phyloP scores from a whole-genome alignment of 805 yeast species.

The Starmerella sirachaensis region DNA sequence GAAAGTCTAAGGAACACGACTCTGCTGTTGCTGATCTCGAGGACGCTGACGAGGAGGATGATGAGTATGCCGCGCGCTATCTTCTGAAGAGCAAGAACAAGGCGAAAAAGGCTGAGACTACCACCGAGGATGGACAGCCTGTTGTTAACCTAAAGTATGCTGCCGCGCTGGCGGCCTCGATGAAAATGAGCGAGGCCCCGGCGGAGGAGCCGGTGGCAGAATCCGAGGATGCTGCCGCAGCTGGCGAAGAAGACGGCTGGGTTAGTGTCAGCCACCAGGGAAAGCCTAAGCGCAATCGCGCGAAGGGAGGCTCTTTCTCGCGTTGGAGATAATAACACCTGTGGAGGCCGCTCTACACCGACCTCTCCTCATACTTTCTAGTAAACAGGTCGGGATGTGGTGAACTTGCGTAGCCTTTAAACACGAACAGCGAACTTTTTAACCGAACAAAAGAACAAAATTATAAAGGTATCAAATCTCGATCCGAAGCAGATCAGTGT shows the following conservation, averaged over 20 bases:
- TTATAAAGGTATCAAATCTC: too few relatives aligned
- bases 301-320: slow-evolving; percentile 20
- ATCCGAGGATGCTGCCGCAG: slow-evolving; percentile 9
- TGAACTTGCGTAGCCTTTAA: too few relatives aligned
- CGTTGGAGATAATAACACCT: slow-evolving; percentile 16
- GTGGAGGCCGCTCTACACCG: too few relatives aligned
- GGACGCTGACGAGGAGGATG: slow-evolving; percentile 22
- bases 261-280: slow-evolving; percentile 18
- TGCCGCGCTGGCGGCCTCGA: slow-evolving; percentile 23
- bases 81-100: slow-evolving; percentile 18
- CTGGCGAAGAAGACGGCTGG: slow-evolving; percentile 22
- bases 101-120: slow-evolving; percentile 5
- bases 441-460: too few relatives aligned
- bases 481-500: too few relatives aligned
- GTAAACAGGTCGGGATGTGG: too few relatives aligned
- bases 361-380: too few relatives aligned
- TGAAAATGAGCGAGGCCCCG: slow-evolving; percentile 17
- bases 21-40: slow-evolving; percentile 1
- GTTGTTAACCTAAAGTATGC: slow-evolving; percentile 21
- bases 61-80: slow-evolving; percentile 24
- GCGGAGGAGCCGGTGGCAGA: slow-evolving; percentile 7
- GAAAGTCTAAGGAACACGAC: slow-evolving; percentile 3
- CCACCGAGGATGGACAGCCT: slow-evolving; percentile 15
- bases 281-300: slow-evolving; percentile 18
- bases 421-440: too few relatives aligned